Evolutionary conservation across 1,284 basidiomycete species (phyloP), one percentile per base, ranked within the genome.

Genomic region (Sporisorium reilianum): DNA sequence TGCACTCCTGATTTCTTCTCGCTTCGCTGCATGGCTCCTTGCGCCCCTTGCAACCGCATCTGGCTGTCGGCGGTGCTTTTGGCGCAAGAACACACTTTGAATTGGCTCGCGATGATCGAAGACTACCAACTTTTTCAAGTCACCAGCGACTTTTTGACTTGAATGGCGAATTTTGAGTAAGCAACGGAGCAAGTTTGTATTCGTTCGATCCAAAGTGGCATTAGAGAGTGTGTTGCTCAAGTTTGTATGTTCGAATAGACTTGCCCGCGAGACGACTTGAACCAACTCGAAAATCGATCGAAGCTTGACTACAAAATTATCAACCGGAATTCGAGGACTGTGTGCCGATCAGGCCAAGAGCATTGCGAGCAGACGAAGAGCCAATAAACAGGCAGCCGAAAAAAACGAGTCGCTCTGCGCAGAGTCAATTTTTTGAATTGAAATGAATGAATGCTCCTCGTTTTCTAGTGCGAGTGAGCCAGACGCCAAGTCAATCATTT

Each of bases 21-120:
- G 56, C 30, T 59, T 59, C 57, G 57, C 57, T 59, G 57, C 57
- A 52, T 2, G 18, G 46, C 28, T 23, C 34, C 12, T 12, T 34
- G 16, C 28, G 5, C 22, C 12, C 12, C 9, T 48, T 26, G 10
- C 7, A 40, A 30, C 38, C 46, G 38, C 46, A 42, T 44, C 23
- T 16, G 28, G 48, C 23, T 10, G 14, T 20, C 41, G 7, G 2
- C 16, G 2, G 14, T 11, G 32, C 20, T 23, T 38, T 38, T 38
- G 36, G 30, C 48, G 48, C n/a, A 49, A 49, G 48, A 23, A 30
- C 46, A 30, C 2, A 32, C 8, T 48, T 46, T 23, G 16, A 46
- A 26, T 46, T 30, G 26, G 25, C 9, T 16, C 10, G 32, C 32
- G 32, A 50, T 50, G 48, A 50, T 50, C 32, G 54, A 46, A 6